These are phyloP conservation scores for Saturnispora diversa DNA, from an alignment of 805 yeast species.

Conservation along the genomic window DNA sequence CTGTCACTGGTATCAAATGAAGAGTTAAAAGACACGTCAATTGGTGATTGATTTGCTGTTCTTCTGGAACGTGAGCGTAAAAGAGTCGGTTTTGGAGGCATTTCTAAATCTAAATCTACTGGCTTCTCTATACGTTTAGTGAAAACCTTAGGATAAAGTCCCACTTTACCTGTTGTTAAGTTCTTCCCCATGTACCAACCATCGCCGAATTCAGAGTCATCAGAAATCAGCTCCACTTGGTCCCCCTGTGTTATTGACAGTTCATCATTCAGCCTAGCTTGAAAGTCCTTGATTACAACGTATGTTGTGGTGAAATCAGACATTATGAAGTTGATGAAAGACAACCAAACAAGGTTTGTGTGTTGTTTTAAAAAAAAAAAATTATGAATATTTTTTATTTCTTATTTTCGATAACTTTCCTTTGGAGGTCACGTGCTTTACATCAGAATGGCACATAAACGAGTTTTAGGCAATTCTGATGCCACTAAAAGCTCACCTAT, in stretches of 20 bases:
- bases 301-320: constrained; percentile 21
- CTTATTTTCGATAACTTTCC: too few species aligned
- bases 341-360: too few species aligned
- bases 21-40: constrained; percentile 15
- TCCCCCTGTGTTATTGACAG: constrained; percentile 75
- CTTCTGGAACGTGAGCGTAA: constrained; percentile 56
- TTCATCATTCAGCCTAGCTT: constrained; percentile 85
- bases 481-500: background rate
- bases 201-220: constrained; percentile 87
- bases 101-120: constrained; percentile 7
- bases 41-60: constrained; percentile 26
- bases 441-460: constrained; percentile 17
- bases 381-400: background rate
- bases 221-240: constrained; percentile 79
- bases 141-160: constrained; percentile 85
- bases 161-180: constrained; percentile 62
- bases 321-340: too few species aligned
- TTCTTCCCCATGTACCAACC: constrained; percentile 96
- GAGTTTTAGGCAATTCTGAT: constrained; percentile 22
- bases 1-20: constrained; percentile 2
- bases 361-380: background rate
- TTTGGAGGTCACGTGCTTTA: constrained; percentile 2
- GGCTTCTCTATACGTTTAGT: constrained; percentile 35
- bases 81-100: constrained; percentile 30
- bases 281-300: constrained; percentile 76